Conservation (phyloP, 768 basidiomycete species). For the Auricularia cornea region DNA sequence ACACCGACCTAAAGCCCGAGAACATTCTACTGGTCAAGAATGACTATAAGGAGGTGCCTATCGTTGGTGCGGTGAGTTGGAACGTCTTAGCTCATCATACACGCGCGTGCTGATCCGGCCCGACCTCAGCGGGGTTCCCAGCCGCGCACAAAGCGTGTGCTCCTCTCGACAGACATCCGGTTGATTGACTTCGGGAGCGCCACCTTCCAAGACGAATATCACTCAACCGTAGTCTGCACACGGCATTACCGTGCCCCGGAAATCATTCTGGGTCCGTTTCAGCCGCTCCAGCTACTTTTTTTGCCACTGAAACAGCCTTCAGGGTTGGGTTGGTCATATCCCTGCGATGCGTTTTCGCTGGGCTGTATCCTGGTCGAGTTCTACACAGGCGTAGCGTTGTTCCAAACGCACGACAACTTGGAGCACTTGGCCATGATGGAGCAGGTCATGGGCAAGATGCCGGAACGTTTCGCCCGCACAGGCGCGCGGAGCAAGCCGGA, state of each 20-base stretch:
- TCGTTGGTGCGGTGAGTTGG: slow-evolving; percentile 40
- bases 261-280: slow-evolving; percentile 85
- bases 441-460: slow-evolving; percentile 97
- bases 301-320: slow-evolving; percentile 14
- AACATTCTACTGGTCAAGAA: slow-evolving; percentile 93
- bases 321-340: slow-evolving; percentile 98
- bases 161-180: slow-evolving; percentile 84
- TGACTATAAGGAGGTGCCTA: slow-evolving; percentile 53
- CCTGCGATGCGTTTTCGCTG: slow-evolving; percentile 96
- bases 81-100: slow-evolving; percentile 5
- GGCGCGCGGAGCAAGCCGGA: slow-evolving; percentile 80
- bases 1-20: slow-evolving; percentile 98
- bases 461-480: slow-evolving; percentile 68
- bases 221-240: slow-evolving; percentile 95
- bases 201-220: slow-evolving; percentile 96
- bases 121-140: slow-evolving; percentile 50
- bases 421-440: slow-evolving; percentile 99
- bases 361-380: slow-evolving; percentile 99
- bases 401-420: slow-evolving; percentile 98
- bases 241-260: slow-evolving; percentile 98
- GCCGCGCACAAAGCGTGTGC: slow-evolving; percentile 63
- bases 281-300: slow-evolving; percentile 2
- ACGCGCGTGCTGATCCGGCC: slow-evolving; percentile 7
- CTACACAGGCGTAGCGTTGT: slow-evolving; percentile 94
- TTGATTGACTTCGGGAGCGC: slow-evolving; percentile 98